phyloP scores from a whole-genome alignment of 2,329 filamentous ascomycete genomes.

The Penicillium thymicola region DNA sequence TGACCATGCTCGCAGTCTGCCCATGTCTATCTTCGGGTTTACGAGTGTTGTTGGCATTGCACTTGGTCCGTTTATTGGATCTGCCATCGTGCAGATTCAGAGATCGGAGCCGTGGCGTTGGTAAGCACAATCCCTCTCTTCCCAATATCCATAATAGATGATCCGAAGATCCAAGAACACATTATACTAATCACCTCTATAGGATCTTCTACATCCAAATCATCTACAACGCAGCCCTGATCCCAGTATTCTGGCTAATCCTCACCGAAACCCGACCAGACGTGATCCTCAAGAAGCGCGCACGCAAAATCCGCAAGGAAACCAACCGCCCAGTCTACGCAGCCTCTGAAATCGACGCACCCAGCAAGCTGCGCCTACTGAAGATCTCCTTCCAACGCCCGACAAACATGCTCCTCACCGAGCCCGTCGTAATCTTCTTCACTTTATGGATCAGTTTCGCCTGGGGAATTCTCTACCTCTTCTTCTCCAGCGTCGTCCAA shows the following conservation, averaged over 20 bases:
- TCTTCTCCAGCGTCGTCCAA: constrained; percentile 42
- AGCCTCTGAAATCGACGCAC: constrained; percentile 19
- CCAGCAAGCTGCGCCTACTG: constrained; percentile 23
- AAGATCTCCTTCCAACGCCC: constrained; percentile 42
- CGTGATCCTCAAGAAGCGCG: constrained; percentile 41
- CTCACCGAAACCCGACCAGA: constrained; percentile 43
- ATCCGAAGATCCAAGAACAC: background rate
- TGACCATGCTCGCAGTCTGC: constrained; percentile 40
- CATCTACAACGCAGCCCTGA: constrained; percentile 42
- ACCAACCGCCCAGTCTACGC: constrained; percentile 33
- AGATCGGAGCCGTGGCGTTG: constrained; percentile 42
- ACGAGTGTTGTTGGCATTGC: constrained; percentile 45
- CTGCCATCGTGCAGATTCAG: constrained; percentile 36
- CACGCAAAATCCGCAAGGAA: constrained; percentile 38
- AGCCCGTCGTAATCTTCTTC: constrained; percentile 44
- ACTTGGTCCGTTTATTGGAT: constrained; percentile 46
- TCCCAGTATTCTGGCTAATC: constrained; percentile 43
- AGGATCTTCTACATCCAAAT: constrained; percentile 49
- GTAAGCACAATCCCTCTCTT: constrained; percentile 21
- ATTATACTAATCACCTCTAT: background rate
- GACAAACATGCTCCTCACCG: constrained; percentile 39
- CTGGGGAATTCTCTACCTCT: constrained; percentile 45
- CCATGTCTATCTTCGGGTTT: constrained; percentile 45
- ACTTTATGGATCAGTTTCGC: constrained; percentile 46
- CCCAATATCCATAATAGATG: background rate